Conservation (phyloP, 352 stramenopile species). For the Albugo laibachii region DNA sequence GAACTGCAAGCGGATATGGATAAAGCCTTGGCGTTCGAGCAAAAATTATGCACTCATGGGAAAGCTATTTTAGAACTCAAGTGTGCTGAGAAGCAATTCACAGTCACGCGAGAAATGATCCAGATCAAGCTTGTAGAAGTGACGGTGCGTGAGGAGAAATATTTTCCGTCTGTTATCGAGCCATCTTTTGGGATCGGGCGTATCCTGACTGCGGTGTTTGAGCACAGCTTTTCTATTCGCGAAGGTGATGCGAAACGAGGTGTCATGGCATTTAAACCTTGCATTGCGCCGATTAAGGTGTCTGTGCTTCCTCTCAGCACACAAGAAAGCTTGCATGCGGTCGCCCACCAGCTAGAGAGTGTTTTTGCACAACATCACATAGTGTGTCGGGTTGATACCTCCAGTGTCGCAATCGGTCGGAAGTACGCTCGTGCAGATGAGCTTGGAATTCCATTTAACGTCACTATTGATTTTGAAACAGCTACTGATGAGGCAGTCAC, state of each 20-base stretch:
- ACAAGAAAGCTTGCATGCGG: slow-evolving; percentile 67
- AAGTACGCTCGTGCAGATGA: slow-evolving; percentile 95
- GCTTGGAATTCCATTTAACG: slow-evolving; percentile 94
- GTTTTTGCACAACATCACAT: slow-evolving; percentile 38
- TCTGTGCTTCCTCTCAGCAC: slow-evolving; percentile 87
- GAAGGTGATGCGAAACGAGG: slow-evolving; percentile 93
- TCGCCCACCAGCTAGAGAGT: slow-evolving; percentile 58
- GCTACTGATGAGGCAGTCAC: slow-evolving; percentile 86
- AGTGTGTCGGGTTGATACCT: slow-evolving; percentile 90
- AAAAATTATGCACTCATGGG: slow-evolving; percentile 77
- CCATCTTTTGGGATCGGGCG: slow-evolving; percentile 98
- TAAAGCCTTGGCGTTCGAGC: slow-evolving; percentile 79
- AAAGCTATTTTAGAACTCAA: slow-evolving; percentile 78
- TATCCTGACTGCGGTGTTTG: slow-evolving; percentile 94
- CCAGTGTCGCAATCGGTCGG: slow-evolving; percentile 88
- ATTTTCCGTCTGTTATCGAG: slow-evolving; percentile 97
- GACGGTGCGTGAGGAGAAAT: slow-evolving; percentile 95
- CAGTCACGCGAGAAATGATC: slow-evolving; percentile 90
- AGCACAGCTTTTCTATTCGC: slow-evolving; percentile 96
- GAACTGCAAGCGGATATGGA: slow-evolving; percentile 80
- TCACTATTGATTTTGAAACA: slow-evolving; percentile 98
- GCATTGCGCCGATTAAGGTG: slow-evolving; percentile 98
- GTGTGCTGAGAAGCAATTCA: slow-evolving; percentile 76
- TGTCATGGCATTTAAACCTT: slow-evolving; percentile 93
- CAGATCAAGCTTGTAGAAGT: slow-evolving; percentile 88